phyloP scores from a whole-genome alignment of 140 eudicot species.

The Stevia rebaudiana region DNA sequence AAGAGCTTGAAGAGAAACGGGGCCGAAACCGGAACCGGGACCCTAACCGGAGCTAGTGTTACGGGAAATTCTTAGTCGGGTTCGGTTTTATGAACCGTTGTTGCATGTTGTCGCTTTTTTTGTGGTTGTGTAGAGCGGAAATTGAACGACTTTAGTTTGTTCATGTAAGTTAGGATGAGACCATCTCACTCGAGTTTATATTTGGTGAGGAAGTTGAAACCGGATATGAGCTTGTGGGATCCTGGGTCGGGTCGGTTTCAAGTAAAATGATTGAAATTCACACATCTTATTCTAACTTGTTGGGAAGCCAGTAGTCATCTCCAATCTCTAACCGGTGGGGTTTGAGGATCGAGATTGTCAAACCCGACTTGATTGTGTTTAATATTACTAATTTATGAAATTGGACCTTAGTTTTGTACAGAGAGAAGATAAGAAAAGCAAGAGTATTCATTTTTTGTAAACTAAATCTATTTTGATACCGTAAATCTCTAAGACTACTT shows the following conservation, averaged over 20 bases:
- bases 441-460: too few relatives aligned
- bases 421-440: too few relatives aligned
- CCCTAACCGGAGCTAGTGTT: conserved; percentile 18
- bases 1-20: conserved; percentile 76
- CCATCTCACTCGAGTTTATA: neutral
- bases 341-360: too few relatives aligned
- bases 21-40: conserved; percentile 26
- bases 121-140: conserved; percentile 9
- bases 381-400: too few relatives aligned
- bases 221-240: neutral
- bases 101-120: neutral
- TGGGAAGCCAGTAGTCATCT: too few relatives aligned
- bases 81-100: neutral
- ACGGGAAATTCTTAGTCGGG: conserved; percentile 17
- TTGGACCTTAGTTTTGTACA: too few relatives aligned
- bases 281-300: too few relatives aligned
- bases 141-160: conserved; percentile 14
- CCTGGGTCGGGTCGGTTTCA: neutral
- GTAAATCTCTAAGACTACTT: too few relatives aligned
- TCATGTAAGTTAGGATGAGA: conserved; percentile 23
- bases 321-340: too few relatives aligned
- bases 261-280: too few relatives aligned
- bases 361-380: too few relatives aligned
- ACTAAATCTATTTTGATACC: too few relatives aligned
- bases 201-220: neutral